Conservation (phyloP, 208 protist species). For the Trypanosomatidae sp. region DNA sequence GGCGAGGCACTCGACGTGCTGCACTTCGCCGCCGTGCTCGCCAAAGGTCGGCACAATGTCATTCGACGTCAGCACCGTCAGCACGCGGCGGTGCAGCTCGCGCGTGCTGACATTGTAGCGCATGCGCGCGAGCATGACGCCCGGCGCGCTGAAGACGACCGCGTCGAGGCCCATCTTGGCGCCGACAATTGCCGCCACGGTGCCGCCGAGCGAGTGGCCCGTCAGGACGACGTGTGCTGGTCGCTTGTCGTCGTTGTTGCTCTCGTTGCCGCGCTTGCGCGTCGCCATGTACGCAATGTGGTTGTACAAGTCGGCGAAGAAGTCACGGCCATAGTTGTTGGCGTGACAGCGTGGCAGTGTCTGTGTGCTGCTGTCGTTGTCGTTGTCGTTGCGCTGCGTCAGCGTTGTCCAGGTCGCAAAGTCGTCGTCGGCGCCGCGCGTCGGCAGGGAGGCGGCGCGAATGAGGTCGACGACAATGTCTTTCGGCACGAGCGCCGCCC, state of each 20-base stretch:
- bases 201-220: slow-evolving; percentile 71
- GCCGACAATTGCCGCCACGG: slow-evolving; percentile 55
- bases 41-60: slow-evolving; percentile 65
- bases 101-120: slow-evolving; percentile 28
- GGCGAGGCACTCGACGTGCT: slow-evolving; percentile 59
- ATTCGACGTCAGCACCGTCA: slow-evolving; percentile 47
- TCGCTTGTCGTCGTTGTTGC: neutral
- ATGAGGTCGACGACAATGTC: slow-evolving; percentile 44
- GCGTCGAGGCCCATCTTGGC: slow-evolving; percentile 41
- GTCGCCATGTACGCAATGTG: slow-evolving; percentile 42
- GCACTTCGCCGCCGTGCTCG: slow-evolving; percentile 45
- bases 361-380: slow-evolving; percentile 17
- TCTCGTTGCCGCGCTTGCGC: neutral
- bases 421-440: slow-evolving; percentile 4
- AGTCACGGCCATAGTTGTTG: slow-evolving; percentile 71
- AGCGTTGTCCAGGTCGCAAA: slow-evolving; percentile 1
- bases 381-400: neutral
- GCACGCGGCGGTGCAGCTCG: slow-evolving; percentile 30
- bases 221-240: slow-evolving; percentile 46
- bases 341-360: slow-evolving; percentile 35
- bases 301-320: slow-evolving; percentile 64
- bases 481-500: slow-evolving; percentile 31
- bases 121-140: slow-evolving; percentile 38
- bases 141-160: slow-evolving; percentile 56
- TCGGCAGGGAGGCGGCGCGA: slow-evolving; percentile 31